A percentile compares a stretch with the other conserved stretches of the same genome.
phyloP scores from a whole-genome alignment of 2,329 filamentous ascomycete species.

The Fusarium camptoceras region DNA sequence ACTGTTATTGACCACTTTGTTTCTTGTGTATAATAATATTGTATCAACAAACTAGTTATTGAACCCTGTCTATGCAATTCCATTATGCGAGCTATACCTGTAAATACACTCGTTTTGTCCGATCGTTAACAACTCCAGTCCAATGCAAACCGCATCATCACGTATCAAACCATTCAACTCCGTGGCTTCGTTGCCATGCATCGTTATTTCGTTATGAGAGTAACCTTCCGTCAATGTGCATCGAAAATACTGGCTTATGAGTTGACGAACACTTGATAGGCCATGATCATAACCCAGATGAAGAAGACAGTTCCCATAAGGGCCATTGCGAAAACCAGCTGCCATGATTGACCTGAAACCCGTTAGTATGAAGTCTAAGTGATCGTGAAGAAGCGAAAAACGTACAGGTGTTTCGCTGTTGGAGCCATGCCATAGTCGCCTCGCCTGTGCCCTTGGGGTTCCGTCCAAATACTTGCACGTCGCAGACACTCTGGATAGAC shows the following conservation, averaged over 20 bases:
- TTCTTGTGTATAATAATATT: constrained; percentile 3
- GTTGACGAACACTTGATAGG: constrained; percentile 70
- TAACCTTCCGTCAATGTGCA: not conserved
- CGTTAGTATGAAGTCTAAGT: constrained; percentile 28
- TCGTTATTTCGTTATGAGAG: constrained; percentile 35
- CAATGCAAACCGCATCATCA: constrained; percentile 19
- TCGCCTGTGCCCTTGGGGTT: constrained; percentile 63
- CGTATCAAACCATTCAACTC: constrained; percentile 23
- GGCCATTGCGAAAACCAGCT: constrained; percentile 72
- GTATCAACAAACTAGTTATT: constrained; percentile 1
- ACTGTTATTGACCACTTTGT: not conserved
- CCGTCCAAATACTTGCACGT: constrained; percentile 66
- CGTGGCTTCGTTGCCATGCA: constrained; percentile 36
- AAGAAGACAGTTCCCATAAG: constrained; percentile 70
- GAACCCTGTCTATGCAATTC: not conserved
- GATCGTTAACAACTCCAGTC: constrained; percentile 21
- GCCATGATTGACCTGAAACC: constrained; percentile 69
- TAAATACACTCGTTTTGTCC: constrained; percentile 19
- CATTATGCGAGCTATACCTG: not conserved
- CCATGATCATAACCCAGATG: constrained; percentile 77
- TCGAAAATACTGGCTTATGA: constrained; percentile 43
- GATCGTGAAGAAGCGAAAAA: constrained; percentile 26
- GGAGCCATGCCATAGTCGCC: constrained; percentile 71
- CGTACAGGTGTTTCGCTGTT: constrained; percentile 73
- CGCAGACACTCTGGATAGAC: constrained; percentile 70